Conservation (phyloP, 345 rosid species). For the Bruguiera sexangula region DNA sequence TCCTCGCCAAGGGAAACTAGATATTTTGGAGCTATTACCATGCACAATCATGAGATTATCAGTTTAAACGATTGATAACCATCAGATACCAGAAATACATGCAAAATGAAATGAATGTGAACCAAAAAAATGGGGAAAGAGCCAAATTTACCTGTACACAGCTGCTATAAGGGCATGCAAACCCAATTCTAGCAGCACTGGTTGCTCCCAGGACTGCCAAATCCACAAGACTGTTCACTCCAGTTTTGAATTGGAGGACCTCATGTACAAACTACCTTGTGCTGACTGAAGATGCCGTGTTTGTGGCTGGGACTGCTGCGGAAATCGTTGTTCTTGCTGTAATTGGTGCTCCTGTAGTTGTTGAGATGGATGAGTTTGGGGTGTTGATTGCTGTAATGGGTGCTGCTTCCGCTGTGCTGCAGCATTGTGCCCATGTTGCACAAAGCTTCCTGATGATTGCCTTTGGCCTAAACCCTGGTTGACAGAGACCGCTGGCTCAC, state of each 20-base stretch:
- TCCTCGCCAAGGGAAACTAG: too few species aligned
- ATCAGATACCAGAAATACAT: background rate
- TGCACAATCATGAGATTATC: too few species aligned
- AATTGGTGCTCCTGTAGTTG: conserved; percentile 47
- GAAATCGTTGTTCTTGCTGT: conserved; percentile 19
- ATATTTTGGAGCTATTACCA: too few species aligned
- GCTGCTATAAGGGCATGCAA: conserved; percentile 56
- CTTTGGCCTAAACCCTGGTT: conserved; percentile 55
- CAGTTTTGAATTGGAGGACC: conserved; percentile 59
- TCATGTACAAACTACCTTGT: conserved; percentile 53
- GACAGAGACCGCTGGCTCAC: conserved; percentile 44
- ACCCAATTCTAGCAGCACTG: conserved; percentile 43
- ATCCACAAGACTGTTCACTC: conserved; percentile 50
- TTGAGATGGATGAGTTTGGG: conserved; percentile 37
- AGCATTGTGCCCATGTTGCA: conserved; percentile 41
- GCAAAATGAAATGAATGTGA: background rate
- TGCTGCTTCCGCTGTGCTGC: conserved; percentile 48
- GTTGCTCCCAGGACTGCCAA: conserved; percentile 44
- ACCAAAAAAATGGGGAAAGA: background rate
- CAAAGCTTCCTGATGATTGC: conserved; percentile 54
- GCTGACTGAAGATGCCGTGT: conserved; percentile 57
- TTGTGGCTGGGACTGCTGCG: conserved; percentile 53
- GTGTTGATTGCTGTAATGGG: conserved; percentile 36
- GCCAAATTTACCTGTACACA: conserved; percentile 64
- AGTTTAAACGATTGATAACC: background rate